Base-by-base conservation (phyloP, 768 basidiomycete species). In the Hemileccinum impolitum region DNA sequence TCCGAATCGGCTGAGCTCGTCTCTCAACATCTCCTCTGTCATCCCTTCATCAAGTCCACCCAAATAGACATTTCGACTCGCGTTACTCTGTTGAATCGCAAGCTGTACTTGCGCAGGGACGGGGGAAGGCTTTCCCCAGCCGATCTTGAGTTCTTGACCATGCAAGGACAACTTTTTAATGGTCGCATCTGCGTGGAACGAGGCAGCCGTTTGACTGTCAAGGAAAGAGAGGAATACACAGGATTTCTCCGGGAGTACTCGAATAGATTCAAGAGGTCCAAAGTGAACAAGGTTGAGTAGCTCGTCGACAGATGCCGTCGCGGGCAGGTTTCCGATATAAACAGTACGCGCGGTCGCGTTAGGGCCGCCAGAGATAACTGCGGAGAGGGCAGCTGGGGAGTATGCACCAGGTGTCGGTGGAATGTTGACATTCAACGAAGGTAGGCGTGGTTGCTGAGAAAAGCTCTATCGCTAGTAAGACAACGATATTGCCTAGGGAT, bases 191-290 rank as follows among this genome's bases (percentile, higher is more conserved):
- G 95, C 94, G 61, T 95, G 91, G 80, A 99, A 99, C 0, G 93
- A 94, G 0, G 92, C 90, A 9, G 96, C 94, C 6, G 90, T 96
- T 25, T 82, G 76, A 18, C 87, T 87, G 50, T 99, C 94, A 47
- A 99, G 79, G 84, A 98, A 99, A 25, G 94, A 96, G 49, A 99
- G 82, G 77, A 99, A 99, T 44, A 96, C 94, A 68, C 96, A 98
- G 2, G 87, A 90, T 68, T 97, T 97, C 67, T 98, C 95, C 39
- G 94, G 92, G 10, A 98, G 80, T 31, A 99, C 89, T 41, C 93
- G 88, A 61, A 98, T 87, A 40, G 83, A 87, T 68, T 98, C 95
- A 57, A 98, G 84, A 0, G 96, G 95, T 4, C 95, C 95, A 63
- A 97, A 98, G 62, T 95, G 93, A 50, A 99, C 95, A 56, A 97